These are phyloP conservation scores for Trebouxiophyceae sp. DNA, from an alignment of 163 green algal species.

Conservation along the genomic window DNA sequence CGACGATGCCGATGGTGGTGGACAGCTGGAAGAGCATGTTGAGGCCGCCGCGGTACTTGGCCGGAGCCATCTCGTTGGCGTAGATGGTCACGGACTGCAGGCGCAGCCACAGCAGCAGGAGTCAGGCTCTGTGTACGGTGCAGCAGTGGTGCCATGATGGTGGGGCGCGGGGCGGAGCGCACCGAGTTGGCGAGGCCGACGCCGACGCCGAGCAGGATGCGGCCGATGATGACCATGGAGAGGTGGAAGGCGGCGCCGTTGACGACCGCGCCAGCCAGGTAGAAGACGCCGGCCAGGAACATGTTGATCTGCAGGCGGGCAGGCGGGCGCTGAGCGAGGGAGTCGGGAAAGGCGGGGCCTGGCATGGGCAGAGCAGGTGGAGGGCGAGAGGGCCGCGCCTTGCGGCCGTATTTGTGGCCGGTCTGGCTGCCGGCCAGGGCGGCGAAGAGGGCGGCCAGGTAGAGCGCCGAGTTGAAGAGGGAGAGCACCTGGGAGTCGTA, in stretches of 20 bases:
- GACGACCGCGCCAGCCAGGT: conserved; percentile 29
- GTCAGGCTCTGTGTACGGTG: not conserved
- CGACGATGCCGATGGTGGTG: conserved; percentile 39
- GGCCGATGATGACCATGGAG: conserved; percentile 39
- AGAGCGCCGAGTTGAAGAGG: not conserved
- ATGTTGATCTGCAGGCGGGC: no score
- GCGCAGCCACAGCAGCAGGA: not conserved
- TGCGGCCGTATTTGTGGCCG: no score
- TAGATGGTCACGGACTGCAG: conserved; percentile 25
- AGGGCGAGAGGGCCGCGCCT: no score
- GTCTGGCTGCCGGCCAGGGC: not conserved
- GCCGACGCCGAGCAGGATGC: conserved; percentile 44
- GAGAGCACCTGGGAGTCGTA: not conserved
- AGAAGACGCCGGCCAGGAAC: conserved; percentile 29
- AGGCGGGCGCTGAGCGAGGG: no score
- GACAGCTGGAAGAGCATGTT: conserved; percentile 54
- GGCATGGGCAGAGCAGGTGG: no score
- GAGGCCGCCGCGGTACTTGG: conserved; percentile 33
- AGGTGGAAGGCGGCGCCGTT: conserved; percentile 29
- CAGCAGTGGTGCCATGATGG: no score
- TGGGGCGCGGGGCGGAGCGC: not conserved
- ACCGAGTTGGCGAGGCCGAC: conserved; percentile 44
- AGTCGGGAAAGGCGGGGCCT: no score
- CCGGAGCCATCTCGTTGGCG: conserved; percentile 31
- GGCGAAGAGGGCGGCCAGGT: not conserved